Evolutionary conservation across 345 rosid species (phyloP).

Genomic region (Salix purpurea): DNA sequence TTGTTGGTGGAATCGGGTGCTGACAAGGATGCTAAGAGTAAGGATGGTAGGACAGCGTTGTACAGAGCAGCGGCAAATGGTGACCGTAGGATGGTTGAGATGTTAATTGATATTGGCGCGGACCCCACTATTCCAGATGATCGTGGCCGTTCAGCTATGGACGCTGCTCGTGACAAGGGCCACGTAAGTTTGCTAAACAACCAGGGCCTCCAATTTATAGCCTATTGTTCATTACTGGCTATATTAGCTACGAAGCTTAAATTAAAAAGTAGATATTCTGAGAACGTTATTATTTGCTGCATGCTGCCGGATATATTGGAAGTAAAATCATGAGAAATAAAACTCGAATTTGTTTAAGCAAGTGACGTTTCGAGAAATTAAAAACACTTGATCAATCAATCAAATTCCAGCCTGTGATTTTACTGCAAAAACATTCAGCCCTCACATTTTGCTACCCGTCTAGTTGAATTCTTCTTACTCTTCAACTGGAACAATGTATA

Average conservation of each 20-base stretch:
- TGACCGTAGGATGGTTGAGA: conserved; percentile 42
- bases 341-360: too few relatives aligned
- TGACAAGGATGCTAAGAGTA: conserved; percentile 32
- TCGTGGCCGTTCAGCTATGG: conserved; percentile 46
- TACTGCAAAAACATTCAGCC: not conserved
- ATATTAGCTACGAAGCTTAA: too few relatives aligned
- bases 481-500: too few relatives aligned
- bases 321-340: not conserved
- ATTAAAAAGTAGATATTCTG: too few relatives aligned
- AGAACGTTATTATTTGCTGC: too few relatives aligned
- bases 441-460: not conserved
- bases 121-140: conserved; percentile 38
- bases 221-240: too few relatives aligned
- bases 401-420: not conserved
- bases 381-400: too few relatives aligned
- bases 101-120: conserved; percentile 35
- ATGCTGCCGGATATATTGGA: too few relatives aligned
- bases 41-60: conserved; percentile 36
- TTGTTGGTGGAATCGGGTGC: conserved; percentile 39
- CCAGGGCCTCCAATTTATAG: too few relatives aligned
- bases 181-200: conserved; percentile 27
- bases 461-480: not conserved
- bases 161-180: conserved; percentile 33
- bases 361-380: not conserved
- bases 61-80: conserved; percentile 35